Percentiles rank a stretch among this genome's conserved stretches.
These are phyloP conservation scores for Lentinula sp. DNA, from an alignment of 768 basidiomycete species.

Conservation along the genomic window DNA sequence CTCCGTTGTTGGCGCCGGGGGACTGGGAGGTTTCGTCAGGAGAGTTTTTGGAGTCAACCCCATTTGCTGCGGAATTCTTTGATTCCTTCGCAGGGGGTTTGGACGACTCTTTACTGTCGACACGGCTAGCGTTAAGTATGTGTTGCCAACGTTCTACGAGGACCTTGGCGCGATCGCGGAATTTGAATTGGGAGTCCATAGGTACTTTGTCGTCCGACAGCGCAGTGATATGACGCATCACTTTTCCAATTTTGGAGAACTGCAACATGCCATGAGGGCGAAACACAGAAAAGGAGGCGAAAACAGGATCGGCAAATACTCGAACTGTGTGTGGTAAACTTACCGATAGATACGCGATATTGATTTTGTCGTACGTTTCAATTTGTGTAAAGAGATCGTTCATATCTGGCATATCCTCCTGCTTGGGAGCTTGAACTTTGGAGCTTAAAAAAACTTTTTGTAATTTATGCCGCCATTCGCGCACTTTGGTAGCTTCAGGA, in stretches of 20 bases:
- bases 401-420: conserved; percentile 73
- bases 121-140: conserved; percentile 33
- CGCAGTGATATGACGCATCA: conserved; percentile 80
- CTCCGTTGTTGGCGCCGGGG: not conserved
- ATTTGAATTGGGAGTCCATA: conserved; percentile 55
- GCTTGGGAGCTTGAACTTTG: conserved; percentile 54
- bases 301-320: not conserved
- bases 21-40: not conserved
- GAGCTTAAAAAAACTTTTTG: conserved; percentile 81
- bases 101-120: not conserved
- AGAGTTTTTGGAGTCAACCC: not conserved
- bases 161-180: conserved; percentile 62
- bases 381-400: conserved; percentile 72
- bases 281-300: not conserved
- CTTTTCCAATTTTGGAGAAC: conserved; percentile 82
- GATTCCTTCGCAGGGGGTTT: not conserved
- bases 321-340: conserved; percentile 10
- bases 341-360: conserved; percentile 62
- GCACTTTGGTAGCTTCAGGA: conserved; percentile 63
- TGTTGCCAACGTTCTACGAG: conserved; percentile 69
- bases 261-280: conserved; percentile 23
- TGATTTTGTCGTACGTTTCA: conserved; percentile 71
- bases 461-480: conserved; percentile 88
- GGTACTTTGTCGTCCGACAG: conserved; percentile 53
- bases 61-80: not conserved